Conservation (phyloP, 140 eudicot genomes). For the Stevia rebaudiana region DNA sequence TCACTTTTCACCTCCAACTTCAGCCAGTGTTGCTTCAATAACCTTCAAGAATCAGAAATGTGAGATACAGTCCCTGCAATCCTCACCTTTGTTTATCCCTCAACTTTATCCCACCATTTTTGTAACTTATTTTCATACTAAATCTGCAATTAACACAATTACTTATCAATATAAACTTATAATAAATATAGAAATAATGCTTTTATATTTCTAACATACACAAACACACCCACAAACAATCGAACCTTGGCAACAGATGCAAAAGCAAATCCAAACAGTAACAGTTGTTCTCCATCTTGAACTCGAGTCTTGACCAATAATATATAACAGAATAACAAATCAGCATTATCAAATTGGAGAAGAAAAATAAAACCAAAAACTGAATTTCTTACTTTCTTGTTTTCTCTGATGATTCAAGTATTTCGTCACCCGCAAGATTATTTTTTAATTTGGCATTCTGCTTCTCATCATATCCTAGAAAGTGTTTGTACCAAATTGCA, state of each 20-base stretch:
- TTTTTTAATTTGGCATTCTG: neutral
- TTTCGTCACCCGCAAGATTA: neutral
- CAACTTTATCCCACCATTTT: constrained; percentile 5
- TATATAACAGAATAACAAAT: constrained; percentile 6
- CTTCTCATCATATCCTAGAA: constrained; percentile 4
- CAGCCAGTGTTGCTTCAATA: neutral
- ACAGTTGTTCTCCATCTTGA: constrained; percentile 9
- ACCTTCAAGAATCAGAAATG: constrained; percentile 2
- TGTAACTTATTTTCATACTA: constrained; percentile 3
- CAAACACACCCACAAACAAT: neutral
- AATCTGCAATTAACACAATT: constrained; percentile 6
- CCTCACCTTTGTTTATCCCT: constrained; percentile 6
- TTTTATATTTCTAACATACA: neutral
- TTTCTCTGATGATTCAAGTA: neutral
- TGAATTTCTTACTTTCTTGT: constrained; percentile 12
- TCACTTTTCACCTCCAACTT: neutral
- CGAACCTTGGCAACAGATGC: constrained; percentile 22
- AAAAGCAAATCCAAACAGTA: constrained; percentile 17
- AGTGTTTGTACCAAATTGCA: constrained; percentile 30
- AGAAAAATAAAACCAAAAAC: neutral
- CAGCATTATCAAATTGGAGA: neutral
- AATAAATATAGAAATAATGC: neutral
- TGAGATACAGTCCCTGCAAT: neutral
- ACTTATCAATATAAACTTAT: neutral
- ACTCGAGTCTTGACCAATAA: constrained; percentile 4